These are phyloP conservation scores for Penicillium sp. DNA, from an alignment of 2,329 filamentous ascomycete species.

Conservation along the genomic window DNA sequence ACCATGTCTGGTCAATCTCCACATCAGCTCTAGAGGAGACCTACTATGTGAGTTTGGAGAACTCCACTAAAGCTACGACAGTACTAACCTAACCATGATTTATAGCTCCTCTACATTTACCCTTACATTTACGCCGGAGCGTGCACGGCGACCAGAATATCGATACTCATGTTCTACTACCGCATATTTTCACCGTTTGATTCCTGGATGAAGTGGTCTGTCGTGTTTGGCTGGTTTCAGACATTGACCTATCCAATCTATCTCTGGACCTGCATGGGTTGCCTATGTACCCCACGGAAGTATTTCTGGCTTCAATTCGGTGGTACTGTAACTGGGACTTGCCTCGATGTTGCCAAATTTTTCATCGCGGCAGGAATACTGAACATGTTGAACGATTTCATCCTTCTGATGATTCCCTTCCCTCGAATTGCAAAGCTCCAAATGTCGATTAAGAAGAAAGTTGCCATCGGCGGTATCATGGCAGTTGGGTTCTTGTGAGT, in stretches of 20 bases:
- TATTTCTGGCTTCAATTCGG: conserved; percentile 20
- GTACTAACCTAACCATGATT: background rate
- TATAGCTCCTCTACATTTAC: conserved; percentile 3
- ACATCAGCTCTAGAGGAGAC: background rate
- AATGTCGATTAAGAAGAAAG: conserved; percentile 11
- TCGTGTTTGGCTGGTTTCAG: background rate
- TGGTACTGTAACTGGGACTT: conserved; percentile 1
- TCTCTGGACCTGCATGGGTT: conserved; percentile 13
- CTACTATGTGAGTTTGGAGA: conserved; percentile 7
- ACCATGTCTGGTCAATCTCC: conserved; percentile 12
- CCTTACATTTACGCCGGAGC: background rate
- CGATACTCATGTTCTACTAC: conserved; percentile 6
- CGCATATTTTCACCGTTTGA: conserved; percentile 3
- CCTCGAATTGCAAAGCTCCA: conserved; percentile 11
- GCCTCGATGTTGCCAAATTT: conserved; percentile 8
- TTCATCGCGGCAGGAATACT: conserved; percentile 10
- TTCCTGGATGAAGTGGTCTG: conserved; percentile 1
- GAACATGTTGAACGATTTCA: conserved; percentile 13
- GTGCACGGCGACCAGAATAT: background rate
- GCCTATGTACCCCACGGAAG: conserved; percentile 9
- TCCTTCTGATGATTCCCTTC: background rate
- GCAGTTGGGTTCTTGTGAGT: conserved; percentile 18
- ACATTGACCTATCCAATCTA: conserved; percentile 11
- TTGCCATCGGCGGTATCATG: conserved; percentile 15
- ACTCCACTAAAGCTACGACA: background rate